A percentile compares a stretch with the other conserved stretches of the same genome.
These are phyloP conservation scores for Ascochyta fabae DNA, from an alignment of 2,329 filamentous ascomycete genomes.

Conservation along the genomic window DNA sequence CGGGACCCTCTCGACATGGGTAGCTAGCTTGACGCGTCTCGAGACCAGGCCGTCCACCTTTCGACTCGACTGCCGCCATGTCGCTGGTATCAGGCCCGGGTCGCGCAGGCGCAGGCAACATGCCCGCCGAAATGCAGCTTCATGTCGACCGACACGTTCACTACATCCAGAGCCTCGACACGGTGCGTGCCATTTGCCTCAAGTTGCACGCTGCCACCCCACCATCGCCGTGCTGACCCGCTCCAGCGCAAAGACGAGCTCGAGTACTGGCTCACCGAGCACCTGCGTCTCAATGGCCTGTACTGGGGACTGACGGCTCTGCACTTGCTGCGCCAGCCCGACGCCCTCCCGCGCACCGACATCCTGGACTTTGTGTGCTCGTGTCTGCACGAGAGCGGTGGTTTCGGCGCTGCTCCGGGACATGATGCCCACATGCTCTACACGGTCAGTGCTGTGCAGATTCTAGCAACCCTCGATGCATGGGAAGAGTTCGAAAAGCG, in stretches of 20 bases:
- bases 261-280: slow-evolving; percentile 97
- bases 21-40: slow-evolving; percentile 7
- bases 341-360: slow-evolving; percentile 79
- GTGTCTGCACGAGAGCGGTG: slow-evolving; percentile 87
- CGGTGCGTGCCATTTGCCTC: slow-evolving; percentile 59
- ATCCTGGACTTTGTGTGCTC: slow-evolving; percentile 93
- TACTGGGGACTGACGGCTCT: slow-evolving; percentile 96
- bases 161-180: slow-evolving; percentile 93
- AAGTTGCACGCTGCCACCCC: slow-evolving; percentile 24
- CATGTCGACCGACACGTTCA: slow-evolving; percentile 75
- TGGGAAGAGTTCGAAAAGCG: slow-evolving; percentile 79
- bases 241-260: slow-evolving; percentile 84
- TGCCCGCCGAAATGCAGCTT: slow-evolving; percentile 59
- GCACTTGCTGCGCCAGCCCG: slow-evolving; percentile 80
- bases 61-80: slow-evolving; percentile 51
- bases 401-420: slow-evolving; percentile 90
- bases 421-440: slow-evolving; percentile 97
- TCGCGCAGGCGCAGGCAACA: slow-evolving; percentile 51
- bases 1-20: slow-evolving; percentile 5
- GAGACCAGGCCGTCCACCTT: slow-evolving; percentile 13
- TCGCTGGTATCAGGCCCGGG: slow-evolving; percentile 67
- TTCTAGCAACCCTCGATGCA: slow-evolving; percentile 84
- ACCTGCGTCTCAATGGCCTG: slow-evolving; percentile 90
- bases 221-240: slow-evolving; percentile 47
- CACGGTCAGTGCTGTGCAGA: slow-evolving; percentile 93